Base-by-base conservation (phyloP, 805 yeast species). In the Pichia nakasei region DNA sequence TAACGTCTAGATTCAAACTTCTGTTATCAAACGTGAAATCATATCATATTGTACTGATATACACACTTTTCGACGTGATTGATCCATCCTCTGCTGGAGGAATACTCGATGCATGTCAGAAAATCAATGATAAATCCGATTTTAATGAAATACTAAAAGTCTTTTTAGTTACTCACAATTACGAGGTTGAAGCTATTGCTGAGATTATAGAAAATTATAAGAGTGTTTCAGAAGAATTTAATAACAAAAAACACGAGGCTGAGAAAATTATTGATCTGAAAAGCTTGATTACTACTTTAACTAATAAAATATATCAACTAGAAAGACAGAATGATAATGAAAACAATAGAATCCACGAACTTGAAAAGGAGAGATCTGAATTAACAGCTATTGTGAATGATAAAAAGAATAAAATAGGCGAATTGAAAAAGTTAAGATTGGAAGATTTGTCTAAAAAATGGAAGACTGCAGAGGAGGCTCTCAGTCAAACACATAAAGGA, bases 381-480 rank as follows among this genome's bases (percentile, higher is more conserved):
- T 31, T 41, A 15, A 24, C 33, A 24, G 22, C 35, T 35, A 36
- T 37, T 21, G 24, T 31, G 2, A 40, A 18, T 34, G 38, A 35
- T 3, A 38, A 36, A 9, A 18, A 12, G 12, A 33, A 9, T 22
- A 37, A 44, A 15, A 51, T 56, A 26, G 51, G 44, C 22, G 41
- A 37, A 3, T 73, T 17, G 38, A 39, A 49, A 9, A 53, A 52
- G 35, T 52, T 78, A 38, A 66, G 87, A 43, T 64, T 82, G 15
- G 80, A 76, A 21, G 87, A 80, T 50, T 58, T 84, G 36, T 75
- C 76, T 35, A 75, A 68, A 48, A 68, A 81, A 53, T 80, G 85
- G 82, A 78, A 79, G 52, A 69, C 78, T 6, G 89, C 84, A 49
- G 66, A 87, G 48, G 93, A 83, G 57, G 74, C 83, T 18, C 62